These are phyloP conservation scores for Pisolithus marmoratus DNA, from an alignment of 768 basidiomycete genomes.

Conservation along the genomic window DNA sequence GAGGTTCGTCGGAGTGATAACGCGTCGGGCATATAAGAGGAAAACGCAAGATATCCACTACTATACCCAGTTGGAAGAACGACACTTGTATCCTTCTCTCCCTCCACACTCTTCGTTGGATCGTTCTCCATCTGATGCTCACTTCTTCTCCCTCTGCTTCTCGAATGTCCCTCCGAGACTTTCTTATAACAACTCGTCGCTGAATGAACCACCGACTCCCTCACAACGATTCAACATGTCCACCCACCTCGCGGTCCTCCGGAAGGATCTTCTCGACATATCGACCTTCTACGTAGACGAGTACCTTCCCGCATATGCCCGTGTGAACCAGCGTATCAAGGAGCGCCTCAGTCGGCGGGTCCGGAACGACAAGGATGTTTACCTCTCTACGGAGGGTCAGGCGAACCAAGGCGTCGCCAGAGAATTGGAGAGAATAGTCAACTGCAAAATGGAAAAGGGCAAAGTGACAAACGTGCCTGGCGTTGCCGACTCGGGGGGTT, in stretches of 20 bases:
- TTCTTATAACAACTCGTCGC: conserved; percentile 24
- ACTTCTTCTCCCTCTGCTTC: background rate
- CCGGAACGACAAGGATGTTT: conserved; percentile 57
- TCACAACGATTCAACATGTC: conserved; percentile 40
- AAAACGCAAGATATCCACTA: conserved; percentile 45
- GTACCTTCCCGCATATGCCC: conserved; percentile 40
- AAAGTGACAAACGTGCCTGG: background rate
- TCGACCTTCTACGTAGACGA: conserved; percentile 33
- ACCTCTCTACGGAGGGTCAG: conserved; percentile 29
- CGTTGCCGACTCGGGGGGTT: background rate
- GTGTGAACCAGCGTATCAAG: conserved; percentile 58
- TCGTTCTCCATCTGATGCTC: conserved; percentile 5
- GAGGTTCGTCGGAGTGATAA: conserved; percentile 50
- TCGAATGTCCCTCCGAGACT: conserved; percentile 2
- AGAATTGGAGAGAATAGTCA: conserved; percentile 48
- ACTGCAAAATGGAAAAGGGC: conserved; percentile 29
- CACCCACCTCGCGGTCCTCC: conserved; percentile 52
- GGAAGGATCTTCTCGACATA: conserved; percentile 49
- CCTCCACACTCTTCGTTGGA: conserved; percentile 12
- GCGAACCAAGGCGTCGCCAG: conserved; percentile 35
- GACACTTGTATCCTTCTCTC: conserved; percentile 8
- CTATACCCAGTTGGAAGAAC: conserved; percentile 31
- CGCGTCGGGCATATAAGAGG: conserved; percentile 38
- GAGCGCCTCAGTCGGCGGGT: conserved; percentile 76
- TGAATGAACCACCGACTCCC: conserved; percentile 12